Base-by-base conservation (phyloP, 768 basidiomycete species). In the Clitopilus hobsonii region DNA sequence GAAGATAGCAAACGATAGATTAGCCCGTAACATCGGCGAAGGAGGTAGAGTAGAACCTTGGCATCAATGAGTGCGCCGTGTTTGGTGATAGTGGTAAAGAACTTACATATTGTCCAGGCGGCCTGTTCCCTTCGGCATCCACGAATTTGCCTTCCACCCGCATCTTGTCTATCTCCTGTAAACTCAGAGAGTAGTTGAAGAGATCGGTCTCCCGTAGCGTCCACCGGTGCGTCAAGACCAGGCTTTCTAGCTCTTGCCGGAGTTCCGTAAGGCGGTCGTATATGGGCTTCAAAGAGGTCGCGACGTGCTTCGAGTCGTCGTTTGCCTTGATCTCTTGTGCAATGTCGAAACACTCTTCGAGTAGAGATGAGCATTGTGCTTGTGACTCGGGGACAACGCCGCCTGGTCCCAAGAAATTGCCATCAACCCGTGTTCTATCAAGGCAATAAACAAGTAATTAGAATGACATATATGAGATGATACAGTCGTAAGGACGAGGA, bases 151-250 rank as follows among this genome's bases (percentile, higher is more conserved):
- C 97, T 58, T 98, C 94, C 5, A 98, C 84, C 22, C 97, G 77
- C 94, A 98, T 94, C 71, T 89, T 88, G 71, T 99, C 97, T 36
- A 99, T 95, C 69, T 98, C 95, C 64, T 94, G 88, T 58, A 99
- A 73, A 67, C 91, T 91, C 52, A 94, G 76, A 20, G 92, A 91
- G 70, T 96, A 98, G 70, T 93, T 98, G 80, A 84, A 94, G 20
- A 96, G 74, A 63, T 96, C 94, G 0, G 91, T 93, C 77, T 99
- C 97, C 38, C 95, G 79, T 53, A 99, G 74, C 57, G 88, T 98
- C 97, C 97, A 99, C 29, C 97, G 86, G 68, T 96, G 97, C 0
- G 97, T 98, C 60, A 98, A 76, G 26, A 90, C 91, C 61, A 99
- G 75, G 59, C 88, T 85, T 73, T 99, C 97, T 52, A 99, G 77